Evolutionary conservation across 257 asterid genomes (phyloP), one percentile per base, ranked within the genome.

Genomic region (Nicotiana tabacum): DNA sequence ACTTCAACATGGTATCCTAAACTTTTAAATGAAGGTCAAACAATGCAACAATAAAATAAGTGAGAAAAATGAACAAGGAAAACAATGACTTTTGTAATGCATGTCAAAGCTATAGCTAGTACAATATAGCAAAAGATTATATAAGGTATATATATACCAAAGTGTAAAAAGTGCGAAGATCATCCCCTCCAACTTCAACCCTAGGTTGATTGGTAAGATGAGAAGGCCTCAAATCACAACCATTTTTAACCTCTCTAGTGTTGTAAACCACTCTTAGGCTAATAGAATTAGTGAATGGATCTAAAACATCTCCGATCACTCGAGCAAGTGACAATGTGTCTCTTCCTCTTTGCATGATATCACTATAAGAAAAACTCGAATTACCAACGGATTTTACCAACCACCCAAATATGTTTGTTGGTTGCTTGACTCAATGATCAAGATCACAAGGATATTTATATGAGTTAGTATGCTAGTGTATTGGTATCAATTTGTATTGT

Each of bases 101-200:
- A 39, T 39, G 48, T 39, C 46, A 39, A 39, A 6, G 46, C 46
- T 39, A 39, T 39, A 39, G 46, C 46, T 39, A 6, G 46, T 39
- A 39, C 46, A 39, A 39, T 43, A 43, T 2, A 43, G 11, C 51
- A 43, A 43, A 11, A 43, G 0, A 43, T 43, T 55, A 32, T 78
- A 78, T 30, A 4, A 56, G 0, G 55, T 9, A 55, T 24, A 24
- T 24, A 24, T 24, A 24, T 87, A 93, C 97, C 77, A 92, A 87
- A 66, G 96, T 92, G 86, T 84, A 94, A 83, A 87, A 93, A 48
- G 90, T 88, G 9, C 94, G 93, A 16, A 93, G 92, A 72, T 93
- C 95, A 0, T 85, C 90, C 0, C 98, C 97, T 27, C 95, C 97
- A 58, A 94, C 83, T 15, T 94, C 89, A 84, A 91, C 94, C 86